These are phyloP conservation scores for Cucumis sativus DNA, from an alignment of 306 rosid genomes.

Conservation along the genomic window Cucumber_9930_V3 NC_026659.2:14011501-14012000, in stretches of 20 bases:
- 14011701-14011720: neutral
- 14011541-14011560: neutral
- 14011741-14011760: neutral
- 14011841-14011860: neutral
- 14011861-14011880: too few species aligned
- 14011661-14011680: neutral
- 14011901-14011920: too few species aligned
- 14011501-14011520: neutral
- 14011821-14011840: neutral
- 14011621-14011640: neutral
- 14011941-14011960: too few species aligned
- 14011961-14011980: too few species aligned
- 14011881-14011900: too few species aligned
- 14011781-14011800: neutral
- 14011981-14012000: too few species aligned
- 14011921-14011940: too few species aligned
- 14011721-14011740: neutral
- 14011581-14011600: neutral
- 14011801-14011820: neutral
- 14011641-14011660: neutral
- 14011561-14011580: too few species aligned
- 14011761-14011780: neutral
- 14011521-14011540: neutral
- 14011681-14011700: neutral
- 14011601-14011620: neutral